Evolutionary conservation across 1,284 basidiomycete genomes (phyloP).

Genomic region (Marasmius fiardii): DNA sequence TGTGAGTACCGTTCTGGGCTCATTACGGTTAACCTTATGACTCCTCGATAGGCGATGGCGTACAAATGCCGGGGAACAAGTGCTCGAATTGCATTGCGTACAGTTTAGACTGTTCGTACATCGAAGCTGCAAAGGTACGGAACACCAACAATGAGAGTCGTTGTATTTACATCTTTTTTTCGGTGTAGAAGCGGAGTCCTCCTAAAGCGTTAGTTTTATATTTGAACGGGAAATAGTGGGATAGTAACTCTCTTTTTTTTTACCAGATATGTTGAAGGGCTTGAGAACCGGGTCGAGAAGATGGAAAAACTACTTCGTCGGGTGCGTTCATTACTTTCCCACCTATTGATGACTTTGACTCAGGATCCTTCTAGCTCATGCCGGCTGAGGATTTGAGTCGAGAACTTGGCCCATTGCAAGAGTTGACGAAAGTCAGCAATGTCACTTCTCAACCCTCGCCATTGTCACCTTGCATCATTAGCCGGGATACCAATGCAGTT

Average conservation of each 20-base stretch:
- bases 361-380: background rate
- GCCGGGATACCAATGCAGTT: background rate
- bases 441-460: background rate
- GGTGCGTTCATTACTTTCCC: background rate
- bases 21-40: background rate
- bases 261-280: conserved; percentile 13
- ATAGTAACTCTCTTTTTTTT: background rate
- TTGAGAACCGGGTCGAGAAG: background rate
- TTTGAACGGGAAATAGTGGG: background rate
- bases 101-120: conserved; percentile 13
- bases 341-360: background rate
- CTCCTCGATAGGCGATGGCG: conserved; percentile 12
- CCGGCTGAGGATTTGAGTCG: background rate
- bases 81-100: conserved; percentile 17
- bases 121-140: conserved; percentile 13
- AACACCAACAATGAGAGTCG: background rate
- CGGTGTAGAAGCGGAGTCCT: conserved; percentile 13
- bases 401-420: background rate
- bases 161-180: background rate
- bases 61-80: conserved; percentile 14
- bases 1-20: conserved; percentile 35
- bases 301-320: background rate
- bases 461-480: too few relatives aligned
- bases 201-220: background rate
- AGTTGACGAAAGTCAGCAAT: background rate